These are phyloP conservation scores for Rutstroemia sp. DNA, from an alignment of 2,329 filamentous ascomycete genomes.

Conservation along the genomic window DNA sequence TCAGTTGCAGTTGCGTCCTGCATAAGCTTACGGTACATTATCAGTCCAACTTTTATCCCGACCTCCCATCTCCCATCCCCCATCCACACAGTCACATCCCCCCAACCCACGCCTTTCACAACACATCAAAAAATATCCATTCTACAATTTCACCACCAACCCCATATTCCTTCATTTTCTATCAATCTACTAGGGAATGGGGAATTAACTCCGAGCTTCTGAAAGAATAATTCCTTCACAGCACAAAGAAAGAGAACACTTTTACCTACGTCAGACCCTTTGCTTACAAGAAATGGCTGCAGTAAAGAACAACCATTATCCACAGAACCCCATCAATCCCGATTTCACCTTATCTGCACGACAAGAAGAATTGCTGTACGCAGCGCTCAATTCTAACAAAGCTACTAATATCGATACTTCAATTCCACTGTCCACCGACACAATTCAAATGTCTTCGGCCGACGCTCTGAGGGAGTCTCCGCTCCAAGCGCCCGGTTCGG, in stretches of 20 bases:
- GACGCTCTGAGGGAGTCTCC: conserved; percentile 44
- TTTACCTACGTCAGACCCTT: neutral
- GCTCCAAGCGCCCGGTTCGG: conserved; percentile 35
- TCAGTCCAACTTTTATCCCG: neutral
- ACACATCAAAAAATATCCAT: neutral
- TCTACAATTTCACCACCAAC: neutral
- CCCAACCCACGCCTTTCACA: neutral
- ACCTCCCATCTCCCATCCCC: neutral
- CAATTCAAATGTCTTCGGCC: conserved; percentile 38
- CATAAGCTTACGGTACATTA: neutral
- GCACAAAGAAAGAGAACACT: neutral
- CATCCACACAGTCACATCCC: neutral
- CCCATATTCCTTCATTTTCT: neutral
- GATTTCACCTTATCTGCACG: conserved; percentile 66
- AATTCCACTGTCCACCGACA: conserved; percentile 31
- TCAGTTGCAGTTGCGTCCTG: neutral
- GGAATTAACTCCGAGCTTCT: neutral
- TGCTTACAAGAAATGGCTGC: neutral
- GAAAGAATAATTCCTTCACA: neutral
- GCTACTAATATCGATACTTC: conserved; percentile 15
- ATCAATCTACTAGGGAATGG: neutral
- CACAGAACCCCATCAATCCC: conserved; percentile 31
- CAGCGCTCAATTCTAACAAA: conserved; percentile 65
- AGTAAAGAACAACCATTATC: neutral
- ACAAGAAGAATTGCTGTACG: conserved; percentile 69